Evolutionary conservation across 2,329 filamentous ascomycete genomes (phyloP).

Genomic region (Cladosporium sp.): DNA sequence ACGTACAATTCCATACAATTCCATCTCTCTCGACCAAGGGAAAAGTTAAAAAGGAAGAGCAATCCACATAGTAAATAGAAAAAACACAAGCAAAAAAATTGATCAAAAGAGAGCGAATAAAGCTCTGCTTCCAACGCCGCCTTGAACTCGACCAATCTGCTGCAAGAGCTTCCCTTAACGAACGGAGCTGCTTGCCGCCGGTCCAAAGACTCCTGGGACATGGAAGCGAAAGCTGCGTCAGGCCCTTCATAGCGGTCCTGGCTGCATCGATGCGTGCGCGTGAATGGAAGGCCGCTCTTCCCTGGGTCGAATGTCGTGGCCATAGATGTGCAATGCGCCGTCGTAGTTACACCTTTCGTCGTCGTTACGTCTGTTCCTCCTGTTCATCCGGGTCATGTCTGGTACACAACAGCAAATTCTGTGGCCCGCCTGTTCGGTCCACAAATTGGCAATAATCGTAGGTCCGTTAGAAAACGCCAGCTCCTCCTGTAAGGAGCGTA

Average conservation of each 20-base stretch:
- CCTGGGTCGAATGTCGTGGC: background rate
- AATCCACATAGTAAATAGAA: background rate
- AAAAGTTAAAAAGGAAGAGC: background rate
- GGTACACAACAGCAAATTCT: constrained; percentile 9
- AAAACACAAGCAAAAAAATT: background rate
- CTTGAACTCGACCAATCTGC: background rate
- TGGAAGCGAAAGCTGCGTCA: background rate
- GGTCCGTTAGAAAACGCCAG: background rate
- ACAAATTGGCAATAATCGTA: constrained; percentile 6
- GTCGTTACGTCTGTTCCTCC: background rate
- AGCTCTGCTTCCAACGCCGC: background rate
- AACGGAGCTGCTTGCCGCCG: background rate
- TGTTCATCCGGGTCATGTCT: constrained; percentile 17
- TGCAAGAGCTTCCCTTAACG: background rate
- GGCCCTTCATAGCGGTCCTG: background rate
- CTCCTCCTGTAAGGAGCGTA: background rate
- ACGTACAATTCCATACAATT: constrained; percentile 6
- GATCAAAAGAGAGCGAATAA: background rate
- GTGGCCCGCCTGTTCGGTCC: background rate
- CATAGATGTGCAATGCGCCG: background rate
- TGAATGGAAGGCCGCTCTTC: background rate
- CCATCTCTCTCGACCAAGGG: background rate
- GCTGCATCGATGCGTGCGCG: background rate
- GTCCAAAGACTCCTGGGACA: background rate
- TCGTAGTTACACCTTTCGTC: constrained; percentile 6